A percentile compares a stretch with the other conserved stretches of the same genome.
Conservation (phyloP, 176 grass and related monocot species). For the Bothriochloa decipiens region DNA sequence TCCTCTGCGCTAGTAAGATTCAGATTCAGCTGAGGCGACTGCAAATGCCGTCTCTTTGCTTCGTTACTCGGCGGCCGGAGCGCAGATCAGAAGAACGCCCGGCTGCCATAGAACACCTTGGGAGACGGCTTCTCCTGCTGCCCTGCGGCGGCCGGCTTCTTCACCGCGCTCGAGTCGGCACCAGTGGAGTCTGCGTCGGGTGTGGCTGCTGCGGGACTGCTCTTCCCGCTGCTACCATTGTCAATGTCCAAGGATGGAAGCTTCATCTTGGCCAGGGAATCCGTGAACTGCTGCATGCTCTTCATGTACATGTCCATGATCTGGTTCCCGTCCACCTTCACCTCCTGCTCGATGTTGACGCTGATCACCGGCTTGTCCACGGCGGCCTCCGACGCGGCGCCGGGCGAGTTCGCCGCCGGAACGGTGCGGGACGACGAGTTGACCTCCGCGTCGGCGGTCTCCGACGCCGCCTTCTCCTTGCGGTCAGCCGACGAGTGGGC, state of each 20-base stretch:
- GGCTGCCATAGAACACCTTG: constrained; percentile 97
- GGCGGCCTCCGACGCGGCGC: constrained; percentile 45
- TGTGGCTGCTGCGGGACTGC: constrained; percentile 13
- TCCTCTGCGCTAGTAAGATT: constrained; percentile 44
- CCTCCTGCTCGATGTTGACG: constrained; percentile 79
- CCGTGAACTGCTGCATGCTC: constrained; percentile 99
- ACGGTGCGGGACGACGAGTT: constrained; percentile 66
- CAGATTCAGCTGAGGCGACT: constrained; percentile 47
- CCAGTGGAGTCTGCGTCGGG: constrained; percentile 40
- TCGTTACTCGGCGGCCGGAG: neutral
- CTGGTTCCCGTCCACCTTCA: constrained; percentile 78
- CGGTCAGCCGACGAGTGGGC: constrained; percentile 35
- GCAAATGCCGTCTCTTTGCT: constrained; percentile 54
- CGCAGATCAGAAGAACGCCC: constrained; percentile 83
- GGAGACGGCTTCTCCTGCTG: constrained; percentile 67
- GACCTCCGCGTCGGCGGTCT: constrained; percentile 56
- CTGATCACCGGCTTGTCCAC: constrained; percentile 72
- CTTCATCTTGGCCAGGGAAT: constrained; percentile 95
- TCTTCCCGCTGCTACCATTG: constrained; percentile 41
- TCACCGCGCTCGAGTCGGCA: constrained; percentile 44
- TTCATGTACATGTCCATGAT: constrained; percentile 99
- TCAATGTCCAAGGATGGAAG: constrained; percentile 76
- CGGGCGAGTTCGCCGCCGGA: constrained; percentile 42
- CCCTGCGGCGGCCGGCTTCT: constrained; percentile 41
- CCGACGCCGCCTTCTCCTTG: constrained; percentile 55